Base-by-base conservation (phyloP, 1,284 basidiomycete genomes). In the Cryptococcus sp. region DNA sequence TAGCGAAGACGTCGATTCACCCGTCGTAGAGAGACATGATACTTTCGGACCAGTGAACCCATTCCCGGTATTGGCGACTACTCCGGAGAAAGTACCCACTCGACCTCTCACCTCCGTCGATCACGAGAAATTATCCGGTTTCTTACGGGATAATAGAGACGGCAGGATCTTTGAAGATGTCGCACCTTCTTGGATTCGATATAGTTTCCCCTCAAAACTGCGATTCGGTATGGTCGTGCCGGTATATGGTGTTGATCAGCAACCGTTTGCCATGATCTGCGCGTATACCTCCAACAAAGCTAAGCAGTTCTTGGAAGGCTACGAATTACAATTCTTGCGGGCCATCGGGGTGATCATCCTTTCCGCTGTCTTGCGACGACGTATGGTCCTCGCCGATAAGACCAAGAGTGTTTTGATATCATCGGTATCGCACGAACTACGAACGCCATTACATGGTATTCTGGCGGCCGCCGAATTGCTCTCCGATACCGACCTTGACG, bases 331-430 rank as follows among this genome's bases (percentile, higher is more conserved):
- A 47, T 96, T 95, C 74, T 74, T 96, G 47, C 85, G 93, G 49
- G 90, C 90, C 13, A 79, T 80, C 82, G 91, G 93, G 50, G 91
- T 96, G 50, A 95, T 97, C 63, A 94, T 97, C 57, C 80, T 98
- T 38, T 92, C 90, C 48, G 92, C 93, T 10, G 91, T 96, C 4
- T 81, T 96, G 46, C 93, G 95, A 74, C 83, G 92, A 53, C 81
- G 92, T 42, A 95, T 97, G 87, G 87, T 92, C 49, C 80, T 96
- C 10, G 94, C 94, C 3, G 94, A 97, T 75, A 94, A 96, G 58
- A 71, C 73, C 23, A 77, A 77, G 61, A 68, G 64, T 32, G 66
- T 70, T 34, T 62, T 73, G 36, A 70, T 78, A 52, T 76, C 58
- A 55, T 93, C 90, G 68, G 96, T 97, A 67, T 95, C 90, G 11